These are phyloP conservation scores for Primulina eburnea DNA, from an alignment of 257 asterid genomes.

Conservation along the genomic window DNA sequence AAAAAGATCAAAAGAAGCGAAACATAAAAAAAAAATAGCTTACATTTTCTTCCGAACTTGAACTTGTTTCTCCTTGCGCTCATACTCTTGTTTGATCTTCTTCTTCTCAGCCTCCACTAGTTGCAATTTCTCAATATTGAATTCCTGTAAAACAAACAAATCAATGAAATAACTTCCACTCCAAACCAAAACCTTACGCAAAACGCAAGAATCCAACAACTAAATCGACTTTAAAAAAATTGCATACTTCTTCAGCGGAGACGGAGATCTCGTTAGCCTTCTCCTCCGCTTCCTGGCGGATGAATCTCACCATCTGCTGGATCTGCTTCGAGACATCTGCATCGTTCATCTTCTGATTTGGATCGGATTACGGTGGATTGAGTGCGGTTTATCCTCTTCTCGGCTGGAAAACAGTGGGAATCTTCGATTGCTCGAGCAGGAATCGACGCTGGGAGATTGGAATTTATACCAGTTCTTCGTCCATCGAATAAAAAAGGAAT, in stretches of 20 bases:
- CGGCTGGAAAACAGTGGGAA: slow-evolving; percentile 11
- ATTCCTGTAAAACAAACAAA: slow-evolving; percentile 51
- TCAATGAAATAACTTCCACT: background rate
- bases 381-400: background rate
- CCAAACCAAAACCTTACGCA: slow-evolving; percentile 2
- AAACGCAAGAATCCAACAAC: slow-evolving; percentile 5
- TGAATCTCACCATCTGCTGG: slow-evolving; percentile 99
- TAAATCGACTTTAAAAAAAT: background rate
- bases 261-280: slow-evolving; percentile 94
- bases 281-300: slow-evolving; percentile 98
- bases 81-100: slow-evolving; percentile 91
- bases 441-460: too few relatives aligned
- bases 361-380: slow-evolving; percentile 27
- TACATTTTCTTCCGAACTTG: slow-evolving; percentile 83
- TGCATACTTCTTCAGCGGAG: slow-evolving; percentile 86
- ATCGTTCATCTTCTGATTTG: slow-evolving; percentile 70
- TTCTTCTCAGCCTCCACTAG: slow-evolving; percentile 97
- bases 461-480: too few relatives aligned
- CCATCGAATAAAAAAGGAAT: too few relatives aligned
- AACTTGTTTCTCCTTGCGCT: slow-evolving; percentile 91
- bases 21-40: background rate
- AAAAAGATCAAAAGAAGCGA: background rate
- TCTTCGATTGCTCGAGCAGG: too few relatives aligned
- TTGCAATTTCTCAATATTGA: slow-evolving; percentile 96
- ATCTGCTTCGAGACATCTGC: slow-evolving; percentile 94